Percentiles rank a stretch among this genome's conserved stretches.
phyloP scores from a whole-genome alignment of 2,329 filamentous ascomycete genomes.

The Botryotinia globosa region DNA sequence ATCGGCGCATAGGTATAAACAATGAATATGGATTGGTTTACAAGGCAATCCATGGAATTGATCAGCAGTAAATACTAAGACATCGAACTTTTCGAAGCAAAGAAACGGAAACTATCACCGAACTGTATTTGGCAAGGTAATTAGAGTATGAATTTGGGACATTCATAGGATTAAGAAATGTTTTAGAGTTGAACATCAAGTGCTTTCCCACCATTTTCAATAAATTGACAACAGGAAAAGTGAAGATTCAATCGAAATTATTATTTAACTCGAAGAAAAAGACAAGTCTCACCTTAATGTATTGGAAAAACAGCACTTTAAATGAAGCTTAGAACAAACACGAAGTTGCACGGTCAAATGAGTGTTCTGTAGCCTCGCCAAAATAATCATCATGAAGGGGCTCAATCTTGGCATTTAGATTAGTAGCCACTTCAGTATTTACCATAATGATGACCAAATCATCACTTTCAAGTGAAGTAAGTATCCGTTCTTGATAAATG shows the following conservation, averaged over 20 bases:
- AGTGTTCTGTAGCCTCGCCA: neutral
- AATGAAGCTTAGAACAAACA: fast-evolving
- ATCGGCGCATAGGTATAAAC: neutral
- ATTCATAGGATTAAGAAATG: neutral
- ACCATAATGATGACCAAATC: neutral
- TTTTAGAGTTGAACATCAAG: neutral
- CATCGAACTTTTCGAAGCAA: neutral
- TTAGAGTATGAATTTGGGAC: neutral
- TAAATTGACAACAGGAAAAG: neutral
- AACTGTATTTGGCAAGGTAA: neutral
- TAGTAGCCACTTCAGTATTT: neutral
- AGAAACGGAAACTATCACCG: neutral
- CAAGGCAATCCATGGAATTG: neutral
- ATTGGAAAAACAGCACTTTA: neutral
- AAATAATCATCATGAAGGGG: neutral
- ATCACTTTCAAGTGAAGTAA: neutral
- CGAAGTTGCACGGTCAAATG: neutral
- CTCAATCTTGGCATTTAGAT: neutral
- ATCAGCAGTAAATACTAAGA: neutral
- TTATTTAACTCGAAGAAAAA: neutral
- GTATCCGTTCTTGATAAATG: neutral
- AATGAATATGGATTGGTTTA: neutral
- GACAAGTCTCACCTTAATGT: fast-evolving
- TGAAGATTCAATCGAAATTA: neutral
- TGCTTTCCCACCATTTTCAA: neutral